These are phyloP conservation scores for Alternaria triticina DNA, from an alignment of 2,329 filamentous ascomycete species.

Conservation along the genomic window DNA sequence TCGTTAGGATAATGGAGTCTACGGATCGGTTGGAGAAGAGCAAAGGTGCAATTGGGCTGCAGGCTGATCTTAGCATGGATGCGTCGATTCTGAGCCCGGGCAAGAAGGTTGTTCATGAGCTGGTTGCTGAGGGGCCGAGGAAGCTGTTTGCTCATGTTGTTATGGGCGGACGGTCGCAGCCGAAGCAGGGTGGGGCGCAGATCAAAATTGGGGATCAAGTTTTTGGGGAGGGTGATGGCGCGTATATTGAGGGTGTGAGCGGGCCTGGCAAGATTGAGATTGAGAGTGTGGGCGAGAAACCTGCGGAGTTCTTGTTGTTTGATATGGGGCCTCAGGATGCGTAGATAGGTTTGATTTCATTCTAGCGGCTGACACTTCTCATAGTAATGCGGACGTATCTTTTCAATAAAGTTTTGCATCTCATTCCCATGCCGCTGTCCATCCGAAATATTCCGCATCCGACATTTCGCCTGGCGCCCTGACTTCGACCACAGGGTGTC, in stretches of 20 bases:
- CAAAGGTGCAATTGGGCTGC: conserved; percentile 77
- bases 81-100: conserved; percentile 74
- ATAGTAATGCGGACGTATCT: no score
- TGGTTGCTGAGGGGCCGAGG: conserved; percentile 68
- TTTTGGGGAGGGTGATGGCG: conserved; percentile 79
- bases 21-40: conserved; percentile 69
- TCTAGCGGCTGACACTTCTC: no score
- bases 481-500: no score
- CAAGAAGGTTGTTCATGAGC: conserved; percentile 71
- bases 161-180: conserved; percentile 64
- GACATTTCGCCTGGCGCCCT: neutral
- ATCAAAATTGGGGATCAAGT: conserved; percentile 72
- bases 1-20: conserved; percentile 78
- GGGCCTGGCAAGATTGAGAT: conserved; percentile 54
- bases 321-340: conserved; percentile 52
- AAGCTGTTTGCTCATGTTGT: conserved; percentile 84
- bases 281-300: conserved; percentile 55
- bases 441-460: neutral
- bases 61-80: conserved; percentile 84
- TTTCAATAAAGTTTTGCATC: no score
- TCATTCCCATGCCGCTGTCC: neutral
- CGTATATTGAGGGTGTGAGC: conserved; percentile 67
- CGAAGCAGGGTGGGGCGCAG: conserved; percentile 74
- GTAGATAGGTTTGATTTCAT: conserved; percentile 1
- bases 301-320: conserved; percentile 58